Evolutionary conservation across 2,329 filamentous ascomycete genomes (phyloP), one percentile per base, ranked within the genome.

Genomic region (Dothideomycetes sp.): DNA sequence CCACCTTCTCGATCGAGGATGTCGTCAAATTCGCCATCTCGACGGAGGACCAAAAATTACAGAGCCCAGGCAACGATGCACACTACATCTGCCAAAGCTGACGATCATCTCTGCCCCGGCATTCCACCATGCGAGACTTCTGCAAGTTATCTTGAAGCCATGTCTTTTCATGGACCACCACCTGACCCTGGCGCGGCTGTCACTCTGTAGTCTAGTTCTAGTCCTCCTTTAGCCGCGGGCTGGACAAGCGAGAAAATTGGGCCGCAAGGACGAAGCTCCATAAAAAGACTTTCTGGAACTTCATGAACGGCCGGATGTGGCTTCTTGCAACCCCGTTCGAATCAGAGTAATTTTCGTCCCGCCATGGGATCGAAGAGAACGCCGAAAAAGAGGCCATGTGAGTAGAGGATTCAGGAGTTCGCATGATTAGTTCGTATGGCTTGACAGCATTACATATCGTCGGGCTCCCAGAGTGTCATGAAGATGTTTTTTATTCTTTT

Each of bases 81-180:
- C 34, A 37, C 34, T 38, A 27, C 35, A 38, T 38, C 13, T 38
- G 35, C 35, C 35, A 38, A 28, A 38, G 35, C 17, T n/a, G 27
- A n/a, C n/a, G 25, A 38, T 38, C 27, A 18, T 23, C n/a, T 9
- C 6, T 30, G 17, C 36, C 28, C 16, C 22, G 22, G 22, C 22
- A 24, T 5, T 31, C 27, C 19, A 28, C 25, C 25, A 13, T n/a
- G 18, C 27, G 25, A 29, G 23, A 9, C 13, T 37, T 12, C 24
- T 37, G 34, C 34, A 37, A 5, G 24, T 38, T 18, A 28, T 20
- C 24, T 37, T 29, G 34, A 31, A 39, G 36, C n/a, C 19, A 32
- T 24, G 15, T 24, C 15, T 11, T 11, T n/a, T 7, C 12, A 25
- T 12, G 5, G 5, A 23, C 28, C 36, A 39, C 36, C 36, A 29